A percentile compares a stretch with the other conserved stretches of the same genome.
phyloP scores from a whole-genome alignment of 2,329 filamentous ascomycete genomes.

The Alternaria consortialis region DNA sequence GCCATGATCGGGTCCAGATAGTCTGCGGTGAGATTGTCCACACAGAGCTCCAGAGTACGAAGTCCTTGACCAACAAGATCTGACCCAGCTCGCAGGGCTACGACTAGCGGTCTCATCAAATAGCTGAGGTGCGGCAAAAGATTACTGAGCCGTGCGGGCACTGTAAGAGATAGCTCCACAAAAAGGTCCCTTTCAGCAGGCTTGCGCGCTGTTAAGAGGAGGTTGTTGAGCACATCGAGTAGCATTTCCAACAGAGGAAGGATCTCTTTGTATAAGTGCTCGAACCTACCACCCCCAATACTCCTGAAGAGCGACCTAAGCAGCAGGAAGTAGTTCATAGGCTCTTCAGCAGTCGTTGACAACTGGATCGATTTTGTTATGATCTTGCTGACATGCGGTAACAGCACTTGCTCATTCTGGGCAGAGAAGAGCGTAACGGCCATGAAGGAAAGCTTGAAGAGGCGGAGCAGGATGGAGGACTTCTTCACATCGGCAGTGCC shows the following conservation, averaged over 20 bases:
- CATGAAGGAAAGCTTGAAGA: conserved; percentile 99
- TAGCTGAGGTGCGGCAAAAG: conserved; percentile 94
- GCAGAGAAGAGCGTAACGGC: conserved; percentile 94
- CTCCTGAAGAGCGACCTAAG: conserved; percentile 92
- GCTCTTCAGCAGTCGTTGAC: conserved; percentile 93
- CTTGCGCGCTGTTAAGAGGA: conserved; percentile 89
- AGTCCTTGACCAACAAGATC: conserved; percentile 95
- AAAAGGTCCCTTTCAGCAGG: conserved; percentile 93
- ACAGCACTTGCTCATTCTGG: conserved; percentile 93
- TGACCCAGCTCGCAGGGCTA: conserved; percentile 87
- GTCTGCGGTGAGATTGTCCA: conserved; percentile 97
- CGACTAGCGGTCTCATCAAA: conserved; percentile 96
- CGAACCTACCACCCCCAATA: conserved; percentile 96
- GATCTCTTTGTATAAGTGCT: conserved; percentile 98
- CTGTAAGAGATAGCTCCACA: conserved; percentile 94
- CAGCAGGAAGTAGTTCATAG: conserved; percentile 98
- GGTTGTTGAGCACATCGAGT: conserved; percentile 93
- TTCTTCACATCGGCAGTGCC: conserved; percentile 91
- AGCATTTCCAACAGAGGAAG: conserved; percentile 96
- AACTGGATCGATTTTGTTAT: conserved; percentile 97
- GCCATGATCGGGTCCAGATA: conserved; percentile 99
- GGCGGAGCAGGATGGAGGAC: conserved; percentile 87
- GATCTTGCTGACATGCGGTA: conserved; percentile 96
- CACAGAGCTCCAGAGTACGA: conserved; percentile 91
- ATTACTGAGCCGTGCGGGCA: conserved; percentile 92